Conservation (phyloP, 768 basidiomycete species). For the Fistulinella prunicolor region DNA sequence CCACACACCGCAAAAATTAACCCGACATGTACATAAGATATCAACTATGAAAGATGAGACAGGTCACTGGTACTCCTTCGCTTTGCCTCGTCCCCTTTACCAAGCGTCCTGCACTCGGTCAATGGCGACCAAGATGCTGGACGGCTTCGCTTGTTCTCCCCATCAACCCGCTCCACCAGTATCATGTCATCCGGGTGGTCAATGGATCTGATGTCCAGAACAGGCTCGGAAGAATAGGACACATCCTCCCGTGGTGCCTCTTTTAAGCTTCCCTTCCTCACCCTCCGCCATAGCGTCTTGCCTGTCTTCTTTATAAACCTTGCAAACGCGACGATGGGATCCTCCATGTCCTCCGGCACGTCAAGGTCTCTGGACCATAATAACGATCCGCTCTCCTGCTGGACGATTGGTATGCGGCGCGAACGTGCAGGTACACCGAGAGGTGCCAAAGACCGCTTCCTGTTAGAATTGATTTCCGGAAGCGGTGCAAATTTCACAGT, state of each 20-base stretch:
- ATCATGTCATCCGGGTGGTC: slow-evolving; percentile 16
- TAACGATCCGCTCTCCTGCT: slow-evolving; percentile 20
- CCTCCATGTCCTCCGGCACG: slow-evolving; percentile 37
- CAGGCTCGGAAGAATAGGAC: slow-evolving; percentile 3
- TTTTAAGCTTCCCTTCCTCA: slow-evolving; percentile 37
- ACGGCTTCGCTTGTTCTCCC: slow-evolving; percentile 12
- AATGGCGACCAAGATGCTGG: slow-evolving; percentile 27
- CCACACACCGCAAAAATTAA: background rate
- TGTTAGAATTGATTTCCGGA: slow-evolving; percentile 49
- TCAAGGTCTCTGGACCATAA: slow-evolving; percentile 22
- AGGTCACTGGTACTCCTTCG: slow-evolving; percentile 28
- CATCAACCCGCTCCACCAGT: background rate
- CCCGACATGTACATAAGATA: background rate
- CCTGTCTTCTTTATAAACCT: slow-evolving; percentile 48
- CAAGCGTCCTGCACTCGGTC: slow-evolving; percentile 21
- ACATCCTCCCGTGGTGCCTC: slow-evolving; percentile 10
- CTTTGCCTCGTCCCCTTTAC: background rate
- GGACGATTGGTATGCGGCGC: slow-evolving; percentile 22
- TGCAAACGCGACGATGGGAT: slow-evolving; percentile 49
- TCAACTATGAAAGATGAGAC: slow-evolving; percentile 56
- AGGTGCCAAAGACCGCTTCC: slow-evolving; percentile 47
- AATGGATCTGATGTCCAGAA: slow-evolving; percentile 25
- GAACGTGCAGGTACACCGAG: slow-evolving; percentile 51
- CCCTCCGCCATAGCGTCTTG: slow-evolving; percentile 42
- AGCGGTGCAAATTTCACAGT: slow-evolving; percentile 60